Evolutionary conservation across 139 green algal genomes (phyloP).

Genomic region (Bryopsis sp.): DNA sequence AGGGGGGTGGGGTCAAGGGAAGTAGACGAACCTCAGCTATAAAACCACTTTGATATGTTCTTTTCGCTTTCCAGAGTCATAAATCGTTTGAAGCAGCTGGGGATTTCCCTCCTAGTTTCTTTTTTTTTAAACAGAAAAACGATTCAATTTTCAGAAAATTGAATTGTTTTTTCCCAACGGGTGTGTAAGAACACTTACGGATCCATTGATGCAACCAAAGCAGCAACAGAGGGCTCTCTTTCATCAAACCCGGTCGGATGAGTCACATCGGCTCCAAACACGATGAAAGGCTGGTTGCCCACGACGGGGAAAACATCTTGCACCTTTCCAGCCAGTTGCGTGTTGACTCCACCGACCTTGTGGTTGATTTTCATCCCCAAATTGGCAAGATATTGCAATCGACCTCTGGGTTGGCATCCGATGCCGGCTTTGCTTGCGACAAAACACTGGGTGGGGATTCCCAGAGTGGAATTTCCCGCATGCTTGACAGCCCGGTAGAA

Average conservation of each 20-base stretch:
- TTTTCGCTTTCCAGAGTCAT: too few species aligned
- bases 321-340: not conserved
- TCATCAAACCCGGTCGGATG: constrained; percentile 29
- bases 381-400: constrained; percentile 1
- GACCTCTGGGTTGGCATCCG: not conserved
- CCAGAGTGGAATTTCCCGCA: too few species aligned
- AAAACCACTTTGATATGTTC: too few species aligned
- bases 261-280: constrained; percentile 56
- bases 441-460: constrained; percentile 15
- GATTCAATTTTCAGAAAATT: too few species aligned
- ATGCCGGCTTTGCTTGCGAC: constrained; percentile 3
- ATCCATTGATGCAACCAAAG: not conserved
- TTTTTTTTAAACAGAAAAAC: too few species aligned
- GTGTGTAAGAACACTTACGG: not conserved
- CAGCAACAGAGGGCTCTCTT: not conserved
- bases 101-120: too few species aligned
- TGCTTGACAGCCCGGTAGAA: too few species aligned
- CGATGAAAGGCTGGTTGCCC: constrained; percentile 42
- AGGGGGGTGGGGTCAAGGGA: too few species aligned
- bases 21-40: too few species aligned
- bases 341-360: constrained; percentile 16
- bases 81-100: too few species aligned
- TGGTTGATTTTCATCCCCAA: constrained; percentile 18
- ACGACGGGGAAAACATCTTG: constrained; percentile 1
- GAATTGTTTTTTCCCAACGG: too few species aligned